Percentiles rank a stretch among this genome's conserved stretches.
phyloP scores from a whole-genome alignment of 805 yeast genomes.

The Novakomyces olei region DNA sequence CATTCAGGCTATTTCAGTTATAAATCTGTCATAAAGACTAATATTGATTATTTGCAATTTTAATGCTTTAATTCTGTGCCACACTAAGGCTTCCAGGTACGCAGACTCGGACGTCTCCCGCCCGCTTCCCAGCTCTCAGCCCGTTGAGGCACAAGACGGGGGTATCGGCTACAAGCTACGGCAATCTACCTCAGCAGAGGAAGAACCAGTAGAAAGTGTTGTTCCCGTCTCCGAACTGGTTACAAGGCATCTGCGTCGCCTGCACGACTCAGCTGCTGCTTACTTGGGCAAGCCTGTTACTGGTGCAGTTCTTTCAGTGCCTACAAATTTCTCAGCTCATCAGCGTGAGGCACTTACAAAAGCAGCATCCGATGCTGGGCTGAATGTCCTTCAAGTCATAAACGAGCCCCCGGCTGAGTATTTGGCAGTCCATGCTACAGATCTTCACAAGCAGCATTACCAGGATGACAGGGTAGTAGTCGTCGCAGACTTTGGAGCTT shows the following conservation, averaged over 20 bases:
- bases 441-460: constrained; percentile 7
- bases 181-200: constrained; percentile 20
- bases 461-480: constrained; percentile 47
- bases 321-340: constrained; percentile 59
- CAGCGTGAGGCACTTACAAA: constrained; percentile 44
- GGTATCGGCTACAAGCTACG: constrained; percentile 8
- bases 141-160: no score
- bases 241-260: constrained; percentile 60
- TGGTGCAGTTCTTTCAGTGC: constrained; percentile 73
- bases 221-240: constrained; percentile 60
- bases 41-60: no score
- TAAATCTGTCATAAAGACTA: no score
- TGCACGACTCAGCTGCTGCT: constrained; percentile 78
- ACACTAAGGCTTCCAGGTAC: no score
- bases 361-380: constrained; percentile 47
- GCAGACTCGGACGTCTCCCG: no score
- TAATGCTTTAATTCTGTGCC: no score
- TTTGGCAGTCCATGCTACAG: constrained; percentile 41
- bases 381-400: constrained; percentile 66
- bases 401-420: constrained; percentile 86
- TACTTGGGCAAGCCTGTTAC: constrained; percentile 63
- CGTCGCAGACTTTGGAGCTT: constrained; percentile 92
- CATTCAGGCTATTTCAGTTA: no score
- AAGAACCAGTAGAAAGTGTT: constrained; percentile 26
- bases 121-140: no score